Conservation (phyloP, 139 green algal species). For the Chlorella sp. region DNA sequence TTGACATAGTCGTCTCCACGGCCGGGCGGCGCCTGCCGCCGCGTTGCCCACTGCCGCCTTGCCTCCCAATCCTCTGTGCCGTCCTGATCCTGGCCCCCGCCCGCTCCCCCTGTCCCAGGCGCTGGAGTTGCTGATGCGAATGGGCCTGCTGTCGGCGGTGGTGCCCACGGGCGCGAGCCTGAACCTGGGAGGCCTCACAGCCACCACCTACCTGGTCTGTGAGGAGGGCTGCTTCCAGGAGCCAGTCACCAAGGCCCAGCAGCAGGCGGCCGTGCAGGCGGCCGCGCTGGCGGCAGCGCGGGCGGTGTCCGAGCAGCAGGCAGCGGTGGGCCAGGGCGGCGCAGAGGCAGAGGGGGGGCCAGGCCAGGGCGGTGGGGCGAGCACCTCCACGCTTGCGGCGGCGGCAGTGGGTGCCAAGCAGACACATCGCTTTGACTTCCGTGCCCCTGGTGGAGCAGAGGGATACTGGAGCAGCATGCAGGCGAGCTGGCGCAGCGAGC, state of each 20-base stretch:
- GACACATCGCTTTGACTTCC: neutral
- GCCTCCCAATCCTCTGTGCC: too few relatives aligned
- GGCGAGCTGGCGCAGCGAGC: too few relatives aligned
- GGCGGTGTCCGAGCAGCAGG: too few relatives aligned
- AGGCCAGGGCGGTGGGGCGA: neutral
- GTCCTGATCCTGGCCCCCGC: too few relatives aligned
- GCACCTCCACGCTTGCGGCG: neutral
- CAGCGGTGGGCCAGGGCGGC: neutral
- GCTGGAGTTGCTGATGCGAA: slow-evolving; percentile 19
- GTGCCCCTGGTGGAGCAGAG: too few relatives aligned
- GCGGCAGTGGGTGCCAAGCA: neutral
- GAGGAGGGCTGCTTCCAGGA: neutral
- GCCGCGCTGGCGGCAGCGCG: too few relatives aligned
- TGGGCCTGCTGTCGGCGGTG: slow-evolving; percentile 18
- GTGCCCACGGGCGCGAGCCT: neutral
- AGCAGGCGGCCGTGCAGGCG: too few relatives aligned
- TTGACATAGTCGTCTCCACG: too few relatives aligned
- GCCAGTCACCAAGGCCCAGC: neutral
- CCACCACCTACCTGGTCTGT: neutral
- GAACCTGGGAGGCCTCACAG: neutral
- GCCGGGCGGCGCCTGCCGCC: too few relatives aligned
- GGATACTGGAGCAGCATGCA: too few relatives aligned
- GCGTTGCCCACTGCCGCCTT: too few relatives aligned
- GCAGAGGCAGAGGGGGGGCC: neutral
- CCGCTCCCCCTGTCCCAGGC: too few relatives aligned